Evolutionary conservation across 106 monocot species (phyloP).

Genomic region (Triglochin maritima): DNA sequence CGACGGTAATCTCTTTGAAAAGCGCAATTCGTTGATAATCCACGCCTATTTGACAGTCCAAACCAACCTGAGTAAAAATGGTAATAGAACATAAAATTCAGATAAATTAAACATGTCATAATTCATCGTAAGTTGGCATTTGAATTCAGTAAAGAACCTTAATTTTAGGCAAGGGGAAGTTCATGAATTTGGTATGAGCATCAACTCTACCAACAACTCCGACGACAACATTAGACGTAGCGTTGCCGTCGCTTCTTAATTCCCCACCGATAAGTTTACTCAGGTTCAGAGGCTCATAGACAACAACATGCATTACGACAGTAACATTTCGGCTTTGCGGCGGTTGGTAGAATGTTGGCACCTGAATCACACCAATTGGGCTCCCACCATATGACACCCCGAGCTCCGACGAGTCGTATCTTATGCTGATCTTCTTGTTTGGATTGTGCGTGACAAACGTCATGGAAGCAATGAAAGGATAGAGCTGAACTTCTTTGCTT

Average conservation of each 20-base stretch:
- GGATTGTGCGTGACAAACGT: slow-evolving; percentile 32
- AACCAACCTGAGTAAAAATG: slow-evolving; percentile 6
- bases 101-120: neutral
- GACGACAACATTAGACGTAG: neutral
- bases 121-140: no score
- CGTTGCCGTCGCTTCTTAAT: neutral
- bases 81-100: neutral
- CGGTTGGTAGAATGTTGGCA: slow-evolving; percentile 57
- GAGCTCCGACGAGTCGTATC: slow-evolving; percentile 32
- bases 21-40: slow-evolving; percentile 10
- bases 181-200: slow-evolving; percentile 8
- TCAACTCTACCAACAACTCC: slow-evolving; percentile 6
- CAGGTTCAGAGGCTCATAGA: slow-evolving; percentile 18
- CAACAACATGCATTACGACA: slow-evolving; percentile 20
- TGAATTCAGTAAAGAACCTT: slow-evolving; percentile 10
- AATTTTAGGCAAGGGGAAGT: slow-evolving; percentile 17
- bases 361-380: slow-evolving; percentile 25
- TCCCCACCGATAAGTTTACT: slow-evolving; percentile 9
- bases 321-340: slow-evolving; percentile 27
- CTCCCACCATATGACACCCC: slow-evolving; percentile 13
- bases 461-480: slow-evolving; percentile 23
- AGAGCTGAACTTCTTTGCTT: slow-evolving; percentile 11
- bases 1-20: slow-evolving; percentile 1
- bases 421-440: slow-evolving; percentile 41
- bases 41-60: slow-evolving; percentile 18